Evolutionary conservation across 768 basidiomycete genomes (phyloP), one percentile per base, ranked within the genome.

Genomic region (Suillus bovinus): DNA sequence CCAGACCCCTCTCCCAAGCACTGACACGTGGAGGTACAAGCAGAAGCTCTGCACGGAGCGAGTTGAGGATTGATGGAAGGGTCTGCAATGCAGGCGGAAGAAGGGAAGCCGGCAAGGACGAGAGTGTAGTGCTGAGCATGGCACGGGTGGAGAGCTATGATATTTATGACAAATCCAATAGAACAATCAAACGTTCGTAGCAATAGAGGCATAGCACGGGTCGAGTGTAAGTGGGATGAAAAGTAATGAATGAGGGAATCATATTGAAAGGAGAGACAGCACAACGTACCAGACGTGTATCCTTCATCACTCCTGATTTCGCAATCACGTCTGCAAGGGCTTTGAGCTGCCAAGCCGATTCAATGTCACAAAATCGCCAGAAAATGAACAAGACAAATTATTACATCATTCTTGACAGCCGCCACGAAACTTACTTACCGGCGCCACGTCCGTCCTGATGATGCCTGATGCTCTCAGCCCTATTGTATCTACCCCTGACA

Each of bases 381-480:
- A 44, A 53, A n/a, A 17, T 16, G 46, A 52, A 56, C 17, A 29
- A 53, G 7, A 8, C 16, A 36, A 27, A 55, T 55, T 24, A 55
- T 38, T 16, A 38, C 8, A 38, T 16, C 36, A 60, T 49, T 36
- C 16, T 22, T 22, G 14, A 17, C 24, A 33, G 41, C 17, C 5
- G 58, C 34, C 34, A 16, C 50, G 33, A 59, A 63, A 8, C 46
- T 60, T 20, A 76, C 84, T 57, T 61, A 92, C 90, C 61, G 81
- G 70, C 10, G 71, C 66, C 31, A 81, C 78, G 63, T 93, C 91
- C 33, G 83, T 81, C 69, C 84, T 87, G 38, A 77, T 76, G 11
- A 90, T 69, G 0, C 86, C 87, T 3, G 75, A 73, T 44, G 76
- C 79, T 66, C 80, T 86, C 52, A 89, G 72, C 44, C 83, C 81